phyloP scores from a whole-genome alignment of 176 grass and related monocot species.

The Pontederia paniculata region DNA sequence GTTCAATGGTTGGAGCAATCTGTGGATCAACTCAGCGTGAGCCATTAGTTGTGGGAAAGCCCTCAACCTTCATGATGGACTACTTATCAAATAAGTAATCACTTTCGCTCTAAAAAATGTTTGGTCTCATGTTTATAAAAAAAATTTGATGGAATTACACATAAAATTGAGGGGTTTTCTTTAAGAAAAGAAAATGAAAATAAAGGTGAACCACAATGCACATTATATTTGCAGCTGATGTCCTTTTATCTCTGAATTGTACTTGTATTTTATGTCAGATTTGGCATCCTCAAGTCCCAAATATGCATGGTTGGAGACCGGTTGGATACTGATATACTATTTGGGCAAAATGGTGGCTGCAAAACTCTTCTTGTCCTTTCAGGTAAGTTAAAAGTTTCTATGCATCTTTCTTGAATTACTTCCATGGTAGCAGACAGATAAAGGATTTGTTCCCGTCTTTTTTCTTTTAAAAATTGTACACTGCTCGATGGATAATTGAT shows the following conservation, averaged over 20 bases:
- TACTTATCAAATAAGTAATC: constrained; percentile 84
- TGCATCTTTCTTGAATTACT: constrained; percentile 3
- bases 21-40: constrained; percentile 77
- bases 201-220: no score
- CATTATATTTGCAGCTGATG: no score
- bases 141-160: no score
- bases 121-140: no score
- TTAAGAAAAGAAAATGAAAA: not conserved
- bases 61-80: constrained; percentile 98
- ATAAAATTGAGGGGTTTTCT: no score
- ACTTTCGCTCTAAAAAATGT: not conserved
- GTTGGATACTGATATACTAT: constrained; percentile 90
- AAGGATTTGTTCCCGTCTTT: no score
- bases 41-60: constrained; percentile 83
- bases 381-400: constrained; percentile 38
- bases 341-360: constrained; percentile 95
- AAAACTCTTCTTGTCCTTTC: constrained; percentile 94
- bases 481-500: no score
- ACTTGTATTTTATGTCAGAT: constrained; percentile 27
- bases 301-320: constrained; percentile 99
- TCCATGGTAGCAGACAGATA: not conserved
- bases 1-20: constrained; percentile 85
- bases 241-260: no score
- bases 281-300: constrained; percentile 88
- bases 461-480: no score